phyloP scores from a whole-genome alignment of 148 eudicot genomes.

The Chenopodium suecicum region DNA sequence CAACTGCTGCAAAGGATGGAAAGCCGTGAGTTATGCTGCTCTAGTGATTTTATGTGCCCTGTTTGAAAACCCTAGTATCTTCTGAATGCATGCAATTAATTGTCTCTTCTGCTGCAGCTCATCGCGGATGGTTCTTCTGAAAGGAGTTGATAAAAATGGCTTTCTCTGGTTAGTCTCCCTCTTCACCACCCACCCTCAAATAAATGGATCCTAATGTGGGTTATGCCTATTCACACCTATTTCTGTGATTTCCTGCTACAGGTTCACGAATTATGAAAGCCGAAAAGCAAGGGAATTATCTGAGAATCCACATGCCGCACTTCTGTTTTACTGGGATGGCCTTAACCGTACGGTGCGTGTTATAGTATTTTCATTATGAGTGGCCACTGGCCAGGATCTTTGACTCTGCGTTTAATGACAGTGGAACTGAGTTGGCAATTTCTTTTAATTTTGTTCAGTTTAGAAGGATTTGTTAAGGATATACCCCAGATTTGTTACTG shows the following conservation, averaged over 20 bases:
- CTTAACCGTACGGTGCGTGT: constrained; percentile 76
- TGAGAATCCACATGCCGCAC: constrained; percentile 86
- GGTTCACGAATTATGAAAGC: constrained; percentile 96
- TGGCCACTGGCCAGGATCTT: neutral
- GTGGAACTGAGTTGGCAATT: neutral
- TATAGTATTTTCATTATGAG: neutral
- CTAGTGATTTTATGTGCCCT: constrained; percentile 8
- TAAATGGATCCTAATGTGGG: no score
- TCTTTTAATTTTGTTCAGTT: neutral
- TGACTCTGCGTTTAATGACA: neutral
- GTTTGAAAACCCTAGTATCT: neutral
- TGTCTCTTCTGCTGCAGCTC: constrained; percentile 52
- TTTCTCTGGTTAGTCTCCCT: constrained; percentile 75
- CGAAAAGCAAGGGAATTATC: constrained; percentile 69
- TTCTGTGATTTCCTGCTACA: constrained; percentile 25
- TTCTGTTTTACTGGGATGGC: constrained; percentile 84
- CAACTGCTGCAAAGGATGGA: constrained; percentile 76
- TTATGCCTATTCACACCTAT: neutral
- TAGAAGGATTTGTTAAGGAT: neutral
- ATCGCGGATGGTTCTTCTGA: constrained; percentile 87
- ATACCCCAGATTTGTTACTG: neutral
- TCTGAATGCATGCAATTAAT: neutral
- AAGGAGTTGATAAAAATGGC: constrained; percentile 86
- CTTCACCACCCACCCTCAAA: neutral
- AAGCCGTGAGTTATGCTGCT: constrained; percentile 58